Evolutionary conservation across 805 yeast genomes (phyloP), one percentile per base, ranked within the genome.

Genomic region (Starmerella stigmatis): DNA sequence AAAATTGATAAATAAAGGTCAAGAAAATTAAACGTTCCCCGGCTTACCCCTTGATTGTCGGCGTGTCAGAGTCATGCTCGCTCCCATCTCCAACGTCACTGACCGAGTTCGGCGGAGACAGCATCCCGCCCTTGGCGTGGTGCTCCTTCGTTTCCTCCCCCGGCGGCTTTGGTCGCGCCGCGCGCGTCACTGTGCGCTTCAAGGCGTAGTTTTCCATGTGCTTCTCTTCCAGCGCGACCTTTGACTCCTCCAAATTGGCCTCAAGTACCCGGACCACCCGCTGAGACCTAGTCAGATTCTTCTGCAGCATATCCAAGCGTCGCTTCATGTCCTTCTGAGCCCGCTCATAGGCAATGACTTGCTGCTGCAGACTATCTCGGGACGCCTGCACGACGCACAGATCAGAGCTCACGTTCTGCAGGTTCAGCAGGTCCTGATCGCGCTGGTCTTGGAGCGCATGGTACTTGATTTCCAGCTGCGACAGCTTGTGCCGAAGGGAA

Each of bases 181-280:
- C 40, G 12, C 40, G 40, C 13, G 22, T 16, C 8, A 33, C 31
- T 15, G 13, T 11, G 15, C 40, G 26, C 40, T 21, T 31, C 5
- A 30, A 12, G 10, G 25, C 32, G 39, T 61, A 64, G 46, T 61
- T 62, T 41, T 63, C 67, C 50, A 63, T 56, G 8, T 59, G 58
- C 50, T 57, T 56, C 36, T 62, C 65, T 46, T 63, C 66, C 5
- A 63, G 50, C 3, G 64, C 52, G 26, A 63, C 51, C 48, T 63
- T 61, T 21, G 59, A 53, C 31, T 63, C 67, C 36, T 57, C 60
- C 25, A 62, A 33, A 20, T 52, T 51, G 4, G 60, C 48, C 37
- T 56, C 58, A 12, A 61, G 56, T 15, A 57, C 53, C 2, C 51
- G 43, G 26, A 56, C 49, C 4, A 50, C 37, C 12, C 56, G 45